Evolutionary conservation across 495 filamentous ascomycete genomes (phyloP), one percentile per base, ranked within the genome.

Genomic region (Aspergillus homomorphus): DNA sequence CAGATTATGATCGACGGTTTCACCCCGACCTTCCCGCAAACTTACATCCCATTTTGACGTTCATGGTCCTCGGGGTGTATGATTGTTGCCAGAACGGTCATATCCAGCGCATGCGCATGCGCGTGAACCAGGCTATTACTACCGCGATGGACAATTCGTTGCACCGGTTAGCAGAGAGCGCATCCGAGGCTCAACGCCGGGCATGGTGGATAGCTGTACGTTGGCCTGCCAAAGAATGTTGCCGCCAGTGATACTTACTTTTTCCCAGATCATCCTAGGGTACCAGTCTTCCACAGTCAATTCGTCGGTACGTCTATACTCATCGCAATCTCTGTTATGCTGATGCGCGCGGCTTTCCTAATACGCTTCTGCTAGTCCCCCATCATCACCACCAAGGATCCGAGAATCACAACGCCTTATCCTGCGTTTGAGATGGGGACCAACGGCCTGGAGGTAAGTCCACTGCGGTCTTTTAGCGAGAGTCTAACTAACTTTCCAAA

Each of bases 51-150:
- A 69, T 79, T 8, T 67, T 82, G 21, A 76, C 78, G 24, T 69
- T 81, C 18, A 56, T 79, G 14, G 48, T 79, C 0, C 68, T 82
- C 0, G 77, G 76, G 57, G 66, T 76, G 0, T 82, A 80, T 57
- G 80, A 81, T 62, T 81, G 79, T 66, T 71, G 72, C 12, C 78
- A 82, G 52, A 66, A 77, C 23, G 80, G 80, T 0, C 81, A 80
- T 63, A 62, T 81, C 54, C 67, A 73, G 41, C 79, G 78, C 54
- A 80, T 81, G 80, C 66, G 73, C 10, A 75, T 66, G 50, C 71
- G 78, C 23, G 74, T 77, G 4, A 74, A 75, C 7, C 74, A 80
- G 30, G 77, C 80, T 20, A 54, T 81, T 41, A 71, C 73, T 19
- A 54, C 70, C 9, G 78, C 78, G 6, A 75, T 79, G 69, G 70